Base-by-base conservation (phyloP, 2,329 filamentous ascomycete genomes). In the Hypoxylon sp. region DNA sequence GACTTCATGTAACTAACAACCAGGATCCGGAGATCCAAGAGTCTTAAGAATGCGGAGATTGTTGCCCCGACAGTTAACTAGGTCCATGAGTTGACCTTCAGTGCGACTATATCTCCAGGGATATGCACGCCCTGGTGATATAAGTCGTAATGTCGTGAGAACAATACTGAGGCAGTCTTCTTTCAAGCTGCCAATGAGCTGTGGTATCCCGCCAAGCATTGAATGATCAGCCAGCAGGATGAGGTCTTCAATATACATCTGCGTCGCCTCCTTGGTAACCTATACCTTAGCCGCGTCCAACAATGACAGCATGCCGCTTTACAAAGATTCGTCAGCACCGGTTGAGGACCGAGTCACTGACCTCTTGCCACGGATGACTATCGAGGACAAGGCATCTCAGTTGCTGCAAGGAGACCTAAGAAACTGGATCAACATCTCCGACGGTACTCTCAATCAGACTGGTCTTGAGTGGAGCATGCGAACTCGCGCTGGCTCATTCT, bases 301-400 rank as follows among this genome's bases (percentile, higher is more conserved):
- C 14, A 69, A 74, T 57, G 69, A 55, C 7, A 69, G 44, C 25
- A 56, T 58, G n/a, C 65, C 84, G 2, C 69, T 87, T 46, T 92
- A 92, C 84, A 92, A 91, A 76, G 83, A 93, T 76, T 81, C 90
- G 4, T 83, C 82, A 62, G 87, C 89, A 5, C 81, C 88, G 6
- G 82, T 93, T 13, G 88, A 92, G 57, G 86, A 86, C 55, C 85
- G 92, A 66, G 86, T 94, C 10, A 78, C 86, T 8, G 91, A 94
- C 77, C 84, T 94, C 4, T 80, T 94, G 58, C 86, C 86, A 11
- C 87, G 89, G 25, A 94, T 94, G 92, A 92, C 90, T 0, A 86
- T 92, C 61, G 85, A 91, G 74, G 92, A 94, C 66, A 94, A 94
- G 81, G 86, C 88, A 49, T 85, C 90, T 1, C 92, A 94, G 77